Evolutionary conservation across 139 green algal species (phyloP), one percentile per base, ranked within the genome.

Genomic region (Chlamydomonas schloesseri): DNA sequence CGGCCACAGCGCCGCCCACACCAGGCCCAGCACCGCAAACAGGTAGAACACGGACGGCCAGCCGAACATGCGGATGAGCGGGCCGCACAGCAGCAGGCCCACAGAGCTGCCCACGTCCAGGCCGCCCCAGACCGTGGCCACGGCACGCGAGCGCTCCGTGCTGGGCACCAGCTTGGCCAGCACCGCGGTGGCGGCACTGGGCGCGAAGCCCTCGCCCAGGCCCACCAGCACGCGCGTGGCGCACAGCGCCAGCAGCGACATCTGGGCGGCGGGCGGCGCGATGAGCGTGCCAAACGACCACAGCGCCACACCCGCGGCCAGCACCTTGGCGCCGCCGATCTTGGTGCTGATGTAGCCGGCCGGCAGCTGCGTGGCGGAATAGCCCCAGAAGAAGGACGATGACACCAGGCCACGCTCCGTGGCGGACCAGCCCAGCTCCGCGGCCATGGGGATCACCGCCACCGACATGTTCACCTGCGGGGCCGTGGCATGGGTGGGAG

Each of bases 301-400:
- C 5, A 99, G 83, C 15, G 93, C 87, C 26, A 99, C 97, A 33
- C 97, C 97, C 1, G 91, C 94, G 31, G 94, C 84, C 50, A 99
- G 93, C 82, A 99, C 97, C 34, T 92, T 95, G 33, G 94, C 91
- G 36, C 96, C 96, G 36, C 96, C 96, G 60, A 98, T 94, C 94
- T 93, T 94, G 24, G 96, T 98, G 70, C 94, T 96, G 15, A 98
- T 93, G 83, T 93, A 99, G 67, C 98, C 98, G 1, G 96, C 98
- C 14, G 98, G 97, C 31, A 99, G 57, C 81, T 67, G 86, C 11
- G 95, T 98, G 64, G 97, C 81, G 0, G 96, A 95, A 87, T 99
- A 99, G 24, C 97, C 97, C 96, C 97, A 99, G 91, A 99, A 99
- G 93, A 99, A 99, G 31, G 96, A 94, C 0, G 94, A 97, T 31